A percentile compares a stretch with the other conserved stretches of the same genome.
Evolutionary conservation across 257 asterid genomes (phyloP).

Genomic region (Rhazya stricta): DNA sequence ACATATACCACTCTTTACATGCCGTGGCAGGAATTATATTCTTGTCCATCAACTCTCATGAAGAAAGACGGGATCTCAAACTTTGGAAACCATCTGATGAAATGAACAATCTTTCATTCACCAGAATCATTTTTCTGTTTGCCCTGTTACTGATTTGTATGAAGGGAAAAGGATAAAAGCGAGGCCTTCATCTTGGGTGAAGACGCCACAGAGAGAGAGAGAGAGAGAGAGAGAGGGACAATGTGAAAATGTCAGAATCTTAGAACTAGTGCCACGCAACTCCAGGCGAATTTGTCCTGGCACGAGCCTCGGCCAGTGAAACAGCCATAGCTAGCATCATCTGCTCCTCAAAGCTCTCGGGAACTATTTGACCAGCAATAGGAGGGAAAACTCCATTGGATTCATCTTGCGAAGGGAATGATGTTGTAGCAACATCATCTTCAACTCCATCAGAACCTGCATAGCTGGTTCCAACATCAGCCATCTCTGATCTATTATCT

Average conservation of each 20-base stretch:
- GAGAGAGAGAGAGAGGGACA: neutral
- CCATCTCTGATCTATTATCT: conserved; percentile 37
- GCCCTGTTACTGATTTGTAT: conserved; percentile 3
- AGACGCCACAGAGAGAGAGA: neutral
- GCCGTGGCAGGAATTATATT: neutral
- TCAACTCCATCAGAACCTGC: conserved; percentile 54
- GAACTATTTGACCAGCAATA: conserved; percentile 40
- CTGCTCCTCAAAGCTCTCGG: conserved; percentile 96
- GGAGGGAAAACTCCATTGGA: conserved; percentile 35
- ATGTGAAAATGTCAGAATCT: conserved; percentile 16
- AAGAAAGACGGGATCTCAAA: neutral
- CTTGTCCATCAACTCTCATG: neutral
- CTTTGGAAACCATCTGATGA: neutral
- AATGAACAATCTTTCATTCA: neutral
- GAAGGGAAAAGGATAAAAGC: neutral
- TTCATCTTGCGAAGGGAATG: conserved; percentile 40
- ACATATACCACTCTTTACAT: conserved; percentile 5
- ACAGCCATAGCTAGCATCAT: conserved; percentile 78
- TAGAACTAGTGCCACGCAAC: conserved; percentile 57
- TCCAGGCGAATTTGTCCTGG: conserved; percentile 54
- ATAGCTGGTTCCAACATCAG: conserved; percentile 59
- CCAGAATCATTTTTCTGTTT: neutral
- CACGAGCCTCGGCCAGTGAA: conserved; percentile 85
- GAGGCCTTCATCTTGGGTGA: neutral
- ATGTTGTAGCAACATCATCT: conserved; percentile 22